Evolutionary conservation across 441 rosid genomes (phyloP).

Genomic region (Pelargonium myrrhifolium): DNA sequence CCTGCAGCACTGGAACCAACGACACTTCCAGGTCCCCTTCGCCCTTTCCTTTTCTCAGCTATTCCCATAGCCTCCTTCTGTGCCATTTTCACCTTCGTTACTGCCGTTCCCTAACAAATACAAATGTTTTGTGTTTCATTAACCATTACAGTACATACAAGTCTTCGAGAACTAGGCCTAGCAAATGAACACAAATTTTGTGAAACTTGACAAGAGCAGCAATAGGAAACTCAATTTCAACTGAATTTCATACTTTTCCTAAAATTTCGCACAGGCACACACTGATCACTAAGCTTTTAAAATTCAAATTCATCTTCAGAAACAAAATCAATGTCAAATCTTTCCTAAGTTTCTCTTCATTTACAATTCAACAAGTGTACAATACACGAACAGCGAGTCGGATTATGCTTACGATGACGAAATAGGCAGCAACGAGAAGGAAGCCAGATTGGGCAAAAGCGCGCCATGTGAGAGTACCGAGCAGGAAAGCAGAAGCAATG

Average conservation of each 20-base stretch:
- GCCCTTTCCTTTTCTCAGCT: constrained; percentile 84
- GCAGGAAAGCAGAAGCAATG: constrained; percentile 66
- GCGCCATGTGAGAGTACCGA: constrained; percentile 87
- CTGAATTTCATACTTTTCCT: too few relatives aligned
- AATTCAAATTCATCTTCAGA: neutral
- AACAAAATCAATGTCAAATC: neutral
- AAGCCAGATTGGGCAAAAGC: constrained; percentile 82
- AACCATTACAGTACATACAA: neutral
- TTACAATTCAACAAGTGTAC: neutral
- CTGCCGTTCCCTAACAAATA: constrained; percentile 69
- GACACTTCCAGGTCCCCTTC: constrained; percentile 90
- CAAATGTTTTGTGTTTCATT: constrained; percentile 3
- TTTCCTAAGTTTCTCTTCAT: neutral
- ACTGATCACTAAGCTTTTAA: neutral
- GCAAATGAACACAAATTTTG: neutral
- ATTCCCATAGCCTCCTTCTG: constrained; percentile 91
- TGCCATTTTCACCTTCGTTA: constrained; percentile 84
- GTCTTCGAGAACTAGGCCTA: neutral
- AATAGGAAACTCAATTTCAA: too few relatives aligned
- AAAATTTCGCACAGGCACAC: too few relatives aligned
- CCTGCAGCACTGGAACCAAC: constrained; percentile 96
- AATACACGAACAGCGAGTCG: neutral
- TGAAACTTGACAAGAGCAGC: neutral
- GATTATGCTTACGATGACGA: constrained; percentile 46
- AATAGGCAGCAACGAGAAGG: constrained; percentile 77